These are phyloP conservation scores for Colletotrichum viniferum DNA, from an alignment of 2,329 filamentous ascomycete genomes.

Conservation along the genomic window DNA sequence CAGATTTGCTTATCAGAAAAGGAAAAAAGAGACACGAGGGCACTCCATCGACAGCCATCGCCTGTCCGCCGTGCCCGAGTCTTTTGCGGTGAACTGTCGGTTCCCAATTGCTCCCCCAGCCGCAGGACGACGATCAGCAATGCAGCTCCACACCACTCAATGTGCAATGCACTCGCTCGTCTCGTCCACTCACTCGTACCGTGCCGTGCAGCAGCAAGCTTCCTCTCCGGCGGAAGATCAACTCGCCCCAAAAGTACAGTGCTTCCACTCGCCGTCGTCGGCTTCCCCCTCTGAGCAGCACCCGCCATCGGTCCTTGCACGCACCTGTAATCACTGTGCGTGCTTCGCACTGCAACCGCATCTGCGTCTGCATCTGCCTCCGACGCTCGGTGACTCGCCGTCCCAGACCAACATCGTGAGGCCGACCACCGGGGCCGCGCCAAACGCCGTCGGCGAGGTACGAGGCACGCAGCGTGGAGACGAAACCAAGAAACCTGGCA, in stretches of 20 bases:
- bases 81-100: background rate
- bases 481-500: constrained; percentile 14
- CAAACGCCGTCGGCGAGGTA: background rate
- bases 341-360: background rate
- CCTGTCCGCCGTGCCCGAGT: constrained; percentile 11
- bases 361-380: background rate
- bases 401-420: background rate
- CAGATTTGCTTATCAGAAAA: constrained; percentile 8
- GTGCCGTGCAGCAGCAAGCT: background rate
- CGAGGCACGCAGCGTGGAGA: background rate
- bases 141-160: background rate
- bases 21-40: constrained; percentile 6
- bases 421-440: background rate
- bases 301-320: background rate
- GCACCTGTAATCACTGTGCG: background rate
- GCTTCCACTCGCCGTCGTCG: background rate
- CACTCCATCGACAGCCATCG: constrained; percentile 1
- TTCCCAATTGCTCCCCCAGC: background rate
- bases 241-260: background rate
- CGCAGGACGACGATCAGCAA: constrained; percentile 2
- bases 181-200: background rate
- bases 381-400: background rate
- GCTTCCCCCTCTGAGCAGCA: background rate
- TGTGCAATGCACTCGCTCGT: background rate
- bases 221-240: background rate